Evolutionary conservation across 2,329 filamentous ascomycete genomes (phyloP), one percentile per base, ranked within the genome.

Genomic region (Ascocoryne sarcoides): DNA sequence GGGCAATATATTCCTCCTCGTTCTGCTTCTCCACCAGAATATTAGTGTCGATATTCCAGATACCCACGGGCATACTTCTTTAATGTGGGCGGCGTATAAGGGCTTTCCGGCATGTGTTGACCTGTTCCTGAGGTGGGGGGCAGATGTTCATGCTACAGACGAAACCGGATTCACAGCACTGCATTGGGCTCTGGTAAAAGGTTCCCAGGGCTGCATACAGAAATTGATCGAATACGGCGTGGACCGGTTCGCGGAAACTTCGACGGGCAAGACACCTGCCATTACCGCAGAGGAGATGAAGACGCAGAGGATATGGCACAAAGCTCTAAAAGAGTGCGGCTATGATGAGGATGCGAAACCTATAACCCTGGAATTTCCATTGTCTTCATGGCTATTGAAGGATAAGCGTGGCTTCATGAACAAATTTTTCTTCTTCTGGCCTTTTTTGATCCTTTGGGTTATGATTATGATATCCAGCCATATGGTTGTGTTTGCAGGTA

Each of bases 21-120:
- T 89, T 36, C 75, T 98, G 1, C 76, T 98, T 5, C 74, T 98
- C 17, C 92, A 98, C 65, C 89, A 95, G 59, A 88, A 92, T 58
- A 92, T 98, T 45, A 86, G 88, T 12, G 87, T 98, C 46, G 92
- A 98, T 60, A 84, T 92, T 4, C 73, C 82, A 39, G 92, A 98
- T 64, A 77, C 78, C 37, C 90, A 88, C 59, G 87, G 89, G 4
- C 93, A 98, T 63, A 96, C 92, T 1, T 83, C 82, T 45, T 71
- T 98, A 46, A 98, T 98, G 92, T 98, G 92, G 92, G 87, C 92
- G 14, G 90, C 90, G 12, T 98, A 98, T 68, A 98, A 98, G 64
- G 92, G 93, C 26, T 95, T 82, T 60, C 86, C 90, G 0, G 80
- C 83, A 34, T 94, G 87, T 54, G 90, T 96, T 35, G 92, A 96